Evolutionary conservation across 495 filamentous ascomycete genomes (phyloP).

Genomic region (Mytilinidion resinicola): DNA sequence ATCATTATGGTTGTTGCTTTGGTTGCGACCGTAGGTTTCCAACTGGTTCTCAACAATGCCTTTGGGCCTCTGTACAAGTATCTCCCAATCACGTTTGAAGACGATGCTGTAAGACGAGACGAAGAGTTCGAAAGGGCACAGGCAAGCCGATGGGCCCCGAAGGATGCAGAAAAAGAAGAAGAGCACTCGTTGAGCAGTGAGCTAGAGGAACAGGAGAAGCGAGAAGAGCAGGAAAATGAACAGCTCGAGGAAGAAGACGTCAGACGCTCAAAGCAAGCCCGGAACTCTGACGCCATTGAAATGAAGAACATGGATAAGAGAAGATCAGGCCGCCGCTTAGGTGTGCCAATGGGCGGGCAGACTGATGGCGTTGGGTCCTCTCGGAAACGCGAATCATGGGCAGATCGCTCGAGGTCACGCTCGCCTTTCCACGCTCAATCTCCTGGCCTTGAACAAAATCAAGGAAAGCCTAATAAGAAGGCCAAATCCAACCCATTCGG

Average conservation of each 20-base stretch:
- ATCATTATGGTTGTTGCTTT: slow-evolving; percentile 81
- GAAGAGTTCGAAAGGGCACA: slow-evolving; percentile 79
- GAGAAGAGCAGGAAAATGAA: slow-evolving; percentile 52
- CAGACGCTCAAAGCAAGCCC: slow-evolving; percentile 5
- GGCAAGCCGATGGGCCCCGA: slow-evolving; percentile 40
- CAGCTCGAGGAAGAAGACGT: slow-evolving; percentile 41
- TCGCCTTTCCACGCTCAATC: slow-evolving; percentile 24
- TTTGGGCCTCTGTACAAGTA: slow-evolving; percentile 85
- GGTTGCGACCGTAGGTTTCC: slow-evolving; percentile 69
- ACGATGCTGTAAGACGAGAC: slow-evolving; percentile 84
- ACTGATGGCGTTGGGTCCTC: slow-evolving; percentile 1
- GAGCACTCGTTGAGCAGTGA: slow-evolving; percentile 43
- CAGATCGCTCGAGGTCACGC: slow-evolving; percentile 26
- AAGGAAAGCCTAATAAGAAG: slow-evolving; percentile 19
- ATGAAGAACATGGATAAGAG: slow-evolving; percentile 21
- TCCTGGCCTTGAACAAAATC: neutral
- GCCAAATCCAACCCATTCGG: slow-evolving; percentile 17
- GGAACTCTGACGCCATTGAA: slow-evolving; percentile 9
- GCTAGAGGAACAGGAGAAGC: slow-evolving; percentile 41
- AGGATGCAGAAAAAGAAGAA: slow-evolving; percentile 49
- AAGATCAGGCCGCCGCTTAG: slow-evolving; percentile 15
- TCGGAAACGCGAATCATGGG: slow-evolving; percentile 30
- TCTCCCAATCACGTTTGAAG: slow-evolving; percentile 90
- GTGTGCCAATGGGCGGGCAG: neutral
- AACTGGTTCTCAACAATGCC: slow-evolving; percentile 73